Evolutionary conservation across 139 green algal species (phyloP), one percentile per base, ranked within the genome.

Genomic region (Picochlorum sp.): DNA sequence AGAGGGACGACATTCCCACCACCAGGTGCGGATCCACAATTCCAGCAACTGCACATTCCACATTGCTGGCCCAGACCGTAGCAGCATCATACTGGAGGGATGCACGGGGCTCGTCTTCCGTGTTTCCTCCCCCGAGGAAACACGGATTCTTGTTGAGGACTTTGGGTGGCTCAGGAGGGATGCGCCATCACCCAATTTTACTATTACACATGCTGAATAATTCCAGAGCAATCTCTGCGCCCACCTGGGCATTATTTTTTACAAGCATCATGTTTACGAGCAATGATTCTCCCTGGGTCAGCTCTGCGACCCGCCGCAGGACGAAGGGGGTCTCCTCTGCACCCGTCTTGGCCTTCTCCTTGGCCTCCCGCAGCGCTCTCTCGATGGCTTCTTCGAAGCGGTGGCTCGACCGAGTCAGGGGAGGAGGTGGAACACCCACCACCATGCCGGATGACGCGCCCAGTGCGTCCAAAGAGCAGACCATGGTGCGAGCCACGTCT

Each of bases 221-320:
- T 38, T 68, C 77, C 2, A 52, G 68, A 13, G 91, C 90, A 24
- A 97, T 76, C 14, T 70, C 37, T 0, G 87, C 77, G 4, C 92
- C 93, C 28, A 97, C 67, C 16, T 18, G 38, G 7, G 93, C 93
- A 65, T 98, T 97, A 85, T 98, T 92, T 72, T 95, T 92, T 3
- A 97, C 77, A 18, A 98, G 79, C 18, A 68, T 69, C 10, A 98
- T 91, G 75, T 98, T 98, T n/a, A 91, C 74, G 2, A 68, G 72
- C n/a, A 98, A 77, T 3, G 81, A 93, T 88, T 90, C 18, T 74
- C 71, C 71, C 10, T 49, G 78, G 0, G 92, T 96, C 7, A 95
- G 78, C 38, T 83, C 70, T 6, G 74, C 76, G 24, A 98, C 85
- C 6, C 84, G 72, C 49, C 91, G 73, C 68, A 98, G 74, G 38